These are phyloP conservation scores for Neurospora crassa DNA, from an alignment of 2,329 filamentous ascomycete species.

Conservation along the genomic window DNA sequence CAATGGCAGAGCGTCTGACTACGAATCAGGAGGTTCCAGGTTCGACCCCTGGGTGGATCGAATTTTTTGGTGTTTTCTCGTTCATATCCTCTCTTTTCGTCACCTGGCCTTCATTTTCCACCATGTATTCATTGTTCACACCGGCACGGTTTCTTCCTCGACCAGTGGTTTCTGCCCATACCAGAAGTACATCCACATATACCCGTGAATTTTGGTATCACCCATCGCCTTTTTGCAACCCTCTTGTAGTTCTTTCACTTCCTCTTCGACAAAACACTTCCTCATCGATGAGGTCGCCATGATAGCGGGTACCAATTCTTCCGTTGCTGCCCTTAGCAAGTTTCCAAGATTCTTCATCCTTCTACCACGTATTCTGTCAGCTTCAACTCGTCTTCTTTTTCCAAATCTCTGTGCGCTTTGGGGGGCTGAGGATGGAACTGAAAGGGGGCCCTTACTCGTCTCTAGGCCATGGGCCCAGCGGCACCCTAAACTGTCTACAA, in stretches of 20 bases:
- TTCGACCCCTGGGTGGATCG: background rate
- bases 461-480: constrained; percentile 9
- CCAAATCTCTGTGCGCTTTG: background rate
- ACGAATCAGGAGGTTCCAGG: background rate
- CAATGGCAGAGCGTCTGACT: background rate
- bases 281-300: background rate
- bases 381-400: background rate
- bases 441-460: background rate
- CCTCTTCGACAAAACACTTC: background rate
- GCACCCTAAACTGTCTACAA: constrained; percentile 5
- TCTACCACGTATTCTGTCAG: background rate
- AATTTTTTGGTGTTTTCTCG: background rate
- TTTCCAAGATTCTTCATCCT: background rate
- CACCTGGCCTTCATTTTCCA: background rate
- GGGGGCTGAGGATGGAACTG: background rate
- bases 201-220: constrained; percentile 3
- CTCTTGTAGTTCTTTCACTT: background rate
- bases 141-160: background rate
- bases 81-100: background rate
- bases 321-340: background rate
- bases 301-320: background rate
- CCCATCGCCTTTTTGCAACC: background rate
- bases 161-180: constrained; percentile 5
- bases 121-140: background rate
- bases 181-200: constrained; percentile 8